Evolutionary conservation across 2,329 filamentous ascomycete species (phyloP), one percentile per base, ranked within the genome.

Genomic region (Diplodia corticola): DNA sequence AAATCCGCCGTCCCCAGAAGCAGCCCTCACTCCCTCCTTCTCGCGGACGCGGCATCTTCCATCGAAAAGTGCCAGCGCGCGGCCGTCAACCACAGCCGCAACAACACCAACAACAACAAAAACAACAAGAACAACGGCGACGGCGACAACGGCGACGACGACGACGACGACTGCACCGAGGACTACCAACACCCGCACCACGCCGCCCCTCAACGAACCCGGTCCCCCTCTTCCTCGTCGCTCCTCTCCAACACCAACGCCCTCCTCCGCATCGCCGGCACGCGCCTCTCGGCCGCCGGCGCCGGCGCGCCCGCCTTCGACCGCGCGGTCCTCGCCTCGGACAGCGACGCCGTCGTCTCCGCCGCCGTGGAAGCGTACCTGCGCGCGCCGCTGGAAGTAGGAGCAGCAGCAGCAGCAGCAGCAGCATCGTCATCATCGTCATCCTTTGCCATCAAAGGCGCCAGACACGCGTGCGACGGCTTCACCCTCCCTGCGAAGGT

Each of bases 221-320:
- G n/a, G n/a, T 5, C 46, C 12, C 5, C 20, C 20, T 13, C 53
- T 33, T 22, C 53, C 33, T 9, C 33, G n/a, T 74, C 75, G 9
- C 68, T 77, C 28, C 68, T 76, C 63, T 77, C 77, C 69, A 76
- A 78, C 55, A 74, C 73, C 60, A 71, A 75, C 28, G 75, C 74
- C 1, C 64, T 77, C 13, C 68, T 78, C 24, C 72, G 74, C 17
- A 76, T 74, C 64, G 74, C 73, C 17, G 74, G 74, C 66, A 71
- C 73, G 17, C 71, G 76, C 7, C 70, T 73, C 5, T 74, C 75
- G 24, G 71, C 72, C 1, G 69, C 71, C 24, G 71, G 69, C 33
- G 72, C 73, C 0, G 69, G 72, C n/a, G 70, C 69, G 46, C 20
- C 33, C 40, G 66, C 69, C 1, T 74, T 75, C 54, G 71, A 76